Percentiles rank a stretch among this genome's conserved stretches.
phyloP scores from a whole-genome alignment of 2,329 filamentous ascomycete species.

The Verticillium dahliae region DNA sequence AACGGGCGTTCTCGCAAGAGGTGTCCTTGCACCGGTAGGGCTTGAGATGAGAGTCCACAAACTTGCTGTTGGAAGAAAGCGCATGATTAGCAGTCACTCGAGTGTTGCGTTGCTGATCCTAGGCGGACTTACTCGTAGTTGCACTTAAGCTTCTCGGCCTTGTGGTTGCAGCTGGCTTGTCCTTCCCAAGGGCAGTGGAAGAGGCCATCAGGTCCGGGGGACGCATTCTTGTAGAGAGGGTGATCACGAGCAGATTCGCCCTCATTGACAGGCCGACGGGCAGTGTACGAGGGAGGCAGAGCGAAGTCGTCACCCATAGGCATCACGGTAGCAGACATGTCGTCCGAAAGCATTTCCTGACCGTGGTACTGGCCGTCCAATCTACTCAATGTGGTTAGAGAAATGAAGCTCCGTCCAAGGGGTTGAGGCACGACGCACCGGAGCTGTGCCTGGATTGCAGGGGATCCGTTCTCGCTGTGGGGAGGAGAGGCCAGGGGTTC shows the following conservation, averaged over 20 bases:
- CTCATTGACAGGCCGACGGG: conserved; percentile 43
- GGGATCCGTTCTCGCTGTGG: conserved; percentile 42
- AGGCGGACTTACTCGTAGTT: conserved; percentile 80
- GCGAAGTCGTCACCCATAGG: conserved; percentile 28
- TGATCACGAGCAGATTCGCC: conserved; percentile 58
- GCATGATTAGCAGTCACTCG: conserved; percentile 9
- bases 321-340: conserved; percentile 10
- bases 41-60: conserved; percentile 92
- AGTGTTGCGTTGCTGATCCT: neutral
- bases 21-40: conserved; percentile 90
- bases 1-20: conserved; percentile 77
- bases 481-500: conserved; percentile 32
- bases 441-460: conserved; percentile 37
- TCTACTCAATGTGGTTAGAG: conserved; percentile 16
- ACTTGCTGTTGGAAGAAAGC: conserved; percentile 61
- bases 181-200: conserved; percentile 91
- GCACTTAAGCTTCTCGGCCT: conserved; percentile 94
- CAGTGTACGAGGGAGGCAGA: conserved; percentile 32
- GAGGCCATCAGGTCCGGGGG: conserved; percentile 64
- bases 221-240: conserved; percentile 62
- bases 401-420: conserved; percentile 7
- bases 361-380: conserved; percentile 29
- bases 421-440: conserved; percentile 15
- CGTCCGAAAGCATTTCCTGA: conserved; percentile 12
- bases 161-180: conserved; percentile 70